Conservation (phyloP, 345 rosid genomes). For the Ceriops tagal region DNA sequence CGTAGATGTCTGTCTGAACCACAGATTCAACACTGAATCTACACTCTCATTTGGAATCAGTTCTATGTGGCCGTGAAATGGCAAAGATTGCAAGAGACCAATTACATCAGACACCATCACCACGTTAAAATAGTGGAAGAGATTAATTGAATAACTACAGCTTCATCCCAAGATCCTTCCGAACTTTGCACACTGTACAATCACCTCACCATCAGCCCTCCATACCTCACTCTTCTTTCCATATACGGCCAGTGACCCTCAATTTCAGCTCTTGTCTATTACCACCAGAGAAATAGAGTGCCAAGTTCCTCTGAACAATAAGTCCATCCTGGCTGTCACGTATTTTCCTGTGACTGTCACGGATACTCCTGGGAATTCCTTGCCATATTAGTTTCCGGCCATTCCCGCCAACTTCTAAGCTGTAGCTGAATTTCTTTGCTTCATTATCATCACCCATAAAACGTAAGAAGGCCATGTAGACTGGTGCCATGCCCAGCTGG, state of each 20-base stretch:
- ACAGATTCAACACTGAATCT: neutral
- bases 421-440: conserved; percentile 75
- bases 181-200: conserved; percentile 27
- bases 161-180: conserved; percentile 11
- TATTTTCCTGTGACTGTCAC: conserved; percentile 83
- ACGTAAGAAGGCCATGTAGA: conserved; percentile 81
- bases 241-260: conserved; percentile 76
- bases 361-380: conserved; percentile 83
- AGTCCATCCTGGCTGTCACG: conserved; percentile 87
- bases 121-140: neutral
- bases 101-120: neutral
- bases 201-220: conserved; percentile 1
- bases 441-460: conserved; percentile 92
- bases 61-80: neutral
- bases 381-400: conserved; percentile 78
- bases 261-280: conserved; percentile 81
- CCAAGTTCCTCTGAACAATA: conserved; percentile 71
- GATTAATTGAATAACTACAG: conserved; percentile 8
- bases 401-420: conserved; percentile 75
- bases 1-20: conserved; percentile 39
- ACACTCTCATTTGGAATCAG: neutral
- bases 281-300: conserved; percentile 76
- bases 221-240: conserved; percentile 66
- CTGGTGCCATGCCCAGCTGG: conserved; percentile 72
- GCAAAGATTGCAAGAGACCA: neutral